Conservation (phyloP, 202 grass and related monocot genomes). For the Miscanthus sacchariflorus region DNA sequence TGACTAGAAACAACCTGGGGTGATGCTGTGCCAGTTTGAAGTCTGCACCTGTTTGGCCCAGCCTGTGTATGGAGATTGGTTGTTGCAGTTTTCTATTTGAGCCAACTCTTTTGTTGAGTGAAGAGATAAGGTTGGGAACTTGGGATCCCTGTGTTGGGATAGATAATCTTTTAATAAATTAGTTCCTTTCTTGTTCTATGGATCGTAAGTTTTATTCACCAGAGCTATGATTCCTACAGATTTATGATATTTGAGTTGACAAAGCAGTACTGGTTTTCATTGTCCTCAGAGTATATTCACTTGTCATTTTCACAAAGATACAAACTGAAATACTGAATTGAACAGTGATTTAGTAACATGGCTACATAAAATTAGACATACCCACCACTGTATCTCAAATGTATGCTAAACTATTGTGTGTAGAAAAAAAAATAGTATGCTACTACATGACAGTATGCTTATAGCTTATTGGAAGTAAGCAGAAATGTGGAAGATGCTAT, state of each 20-base stretch:
- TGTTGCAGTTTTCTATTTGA: neutral
- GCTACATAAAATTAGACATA: neutral
- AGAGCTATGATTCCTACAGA: neutral
- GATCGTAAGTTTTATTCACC: neutral
- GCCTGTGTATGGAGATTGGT: neutral
- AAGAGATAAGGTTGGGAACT: neutral
- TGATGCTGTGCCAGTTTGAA: neutral
- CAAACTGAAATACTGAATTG: neutral
- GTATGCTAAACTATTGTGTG: neutral
- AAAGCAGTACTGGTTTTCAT: neutral
- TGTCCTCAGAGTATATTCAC: neutral
- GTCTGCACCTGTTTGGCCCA: neutral
- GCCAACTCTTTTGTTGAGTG: neutral
- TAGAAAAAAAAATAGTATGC: neutral
- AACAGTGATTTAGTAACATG: neutral
- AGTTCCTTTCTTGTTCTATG: neutral
- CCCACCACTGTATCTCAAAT: neutral
- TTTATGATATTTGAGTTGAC: neutral
- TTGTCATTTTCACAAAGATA: neutral
- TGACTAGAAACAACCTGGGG: neutral
- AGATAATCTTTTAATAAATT: neutral
- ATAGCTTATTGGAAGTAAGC: neutral
- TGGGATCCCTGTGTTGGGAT: neutral
- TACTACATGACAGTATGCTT: neutral
- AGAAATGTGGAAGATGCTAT: neutral